Evolutionary conservation across 768 basidiomycete genomes (phyloP).

Genomic region (Pilatotrama ljubarskyi): DNA sequence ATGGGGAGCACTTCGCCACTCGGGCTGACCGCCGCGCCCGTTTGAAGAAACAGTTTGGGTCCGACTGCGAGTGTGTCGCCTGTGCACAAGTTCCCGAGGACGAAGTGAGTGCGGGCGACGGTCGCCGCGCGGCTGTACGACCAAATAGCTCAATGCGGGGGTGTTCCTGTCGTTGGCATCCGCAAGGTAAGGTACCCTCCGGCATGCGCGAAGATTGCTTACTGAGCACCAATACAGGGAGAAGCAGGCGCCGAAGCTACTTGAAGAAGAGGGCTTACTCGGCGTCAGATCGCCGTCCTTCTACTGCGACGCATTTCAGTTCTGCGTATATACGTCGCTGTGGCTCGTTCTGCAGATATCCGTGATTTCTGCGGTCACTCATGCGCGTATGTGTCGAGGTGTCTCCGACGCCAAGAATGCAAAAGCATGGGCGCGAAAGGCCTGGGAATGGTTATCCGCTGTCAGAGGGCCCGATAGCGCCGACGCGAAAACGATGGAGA

Average conservation of each 20-base stretch:
- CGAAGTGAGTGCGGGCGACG: constrained; percentile 22
- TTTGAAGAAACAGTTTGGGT: constrained; percentile 20
- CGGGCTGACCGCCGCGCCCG: constrained; percentile 17
- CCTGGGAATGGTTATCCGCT: constrained; percentile 6
- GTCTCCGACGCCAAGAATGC: constrained; percentile 13
- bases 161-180: constrained; percentile 21
- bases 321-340: constrained; percentile 20
- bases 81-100: constrained; percentile 24
- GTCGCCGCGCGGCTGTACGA: constrained; percentile 25
- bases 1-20: constrained; percentile 16
- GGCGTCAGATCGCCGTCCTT: constrained; percentile 19
- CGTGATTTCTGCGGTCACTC: no score
- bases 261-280: constrained; percentile 25
- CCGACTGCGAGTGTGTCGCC: constrained; percentile 26
- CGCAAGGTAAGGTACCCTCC: constrained; percentile 15
- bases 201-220: not conserved
- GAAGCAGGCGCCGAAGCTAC: constrained; percentile 22
- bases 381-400: not conserved
- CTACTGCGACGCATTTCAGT: constrained; percentile 30
- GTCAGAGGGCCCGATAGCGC: not conserved
- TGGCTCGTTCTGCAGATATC: not conserved
- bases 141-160: constrained; percentile 23
- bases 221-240: constrained; percentile 14
- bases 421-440: constrained; percentile 13
- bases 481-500: constrained; percentile 15